These are phyloP conservation scores for Vaccinium darrowii DNA, from an alignment of 148 eudicot species.

Conservation along the genomic window DNA sequence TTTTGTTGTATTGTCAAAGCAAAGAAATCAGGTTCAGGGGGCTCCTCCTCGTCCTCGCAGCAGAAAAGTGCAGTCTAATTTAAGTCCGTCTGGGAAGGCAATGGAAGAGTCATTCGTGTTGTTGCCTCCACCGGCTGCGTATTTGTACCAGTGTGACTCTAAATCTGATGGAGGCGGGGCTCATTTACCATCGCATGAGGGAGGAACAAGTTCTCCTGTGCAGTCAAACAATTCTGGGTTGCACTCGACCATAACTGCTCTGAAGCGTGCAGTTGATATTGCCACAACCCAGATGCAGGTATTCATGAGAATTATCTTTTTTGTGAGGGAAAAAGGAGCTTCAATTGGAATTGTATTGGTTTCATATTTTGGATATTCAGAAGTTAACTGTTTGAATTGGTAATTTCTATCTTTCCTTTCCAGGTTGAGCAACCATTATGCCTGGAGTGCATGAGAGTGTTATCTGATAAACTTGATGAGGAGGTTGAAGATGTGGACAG, in stretches of 20 bases:
- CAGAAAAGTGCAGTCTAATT: constrained; percentile 54
- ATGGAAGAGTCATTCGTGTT: constrained; percentile 99
- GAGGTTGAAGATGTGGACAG: constrained; percentile 89
- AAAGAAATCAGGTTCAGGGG: constrained; percentile 61
- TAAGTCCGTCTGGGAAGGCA: constrained; percentile 54
- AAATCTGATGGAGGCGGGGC: constrained; percentile 57
- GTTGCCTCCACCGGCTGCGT: constrained; percentile 94
- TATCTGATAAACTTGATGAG: constrained; percentile 94
- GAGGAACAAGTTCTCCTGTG: constrained; percentile 41
- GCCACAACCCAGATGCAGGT: constrained; percentile 89
- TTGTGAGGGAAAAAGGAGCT: not conserved
- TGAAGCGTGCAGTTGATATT: constrained; percentile 87
- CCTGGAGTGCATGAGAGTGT: constrained; percentile 93
- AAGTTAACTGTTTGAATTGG: not conserved
- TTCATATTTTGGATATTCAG: not conserved
- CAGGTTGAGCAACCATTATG: constrained; percentile 96
- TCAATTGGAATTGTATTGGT: not conserved
- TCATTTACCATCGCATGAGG: constrained; percentile 51
- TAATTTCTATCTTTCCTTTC: constrained; percentile 8
- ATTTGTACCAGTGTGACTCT: constrained; percentile 76
- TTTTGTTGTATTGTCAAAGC: constrained; percentile 85
- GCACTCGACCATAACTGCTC: constrained; percentile 74
- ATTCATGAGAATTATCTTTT: not conserved
- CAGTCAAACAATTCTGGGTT: constrained; percentile 81
- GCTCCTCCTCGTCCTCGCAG: constrained; percentile 72